These are phyloP conservation scores for Pseudogymnoascus sp. DNA, from an alignment of 2,329 filamentous ascomycete species.

Conservation along the genomic window DNA sequence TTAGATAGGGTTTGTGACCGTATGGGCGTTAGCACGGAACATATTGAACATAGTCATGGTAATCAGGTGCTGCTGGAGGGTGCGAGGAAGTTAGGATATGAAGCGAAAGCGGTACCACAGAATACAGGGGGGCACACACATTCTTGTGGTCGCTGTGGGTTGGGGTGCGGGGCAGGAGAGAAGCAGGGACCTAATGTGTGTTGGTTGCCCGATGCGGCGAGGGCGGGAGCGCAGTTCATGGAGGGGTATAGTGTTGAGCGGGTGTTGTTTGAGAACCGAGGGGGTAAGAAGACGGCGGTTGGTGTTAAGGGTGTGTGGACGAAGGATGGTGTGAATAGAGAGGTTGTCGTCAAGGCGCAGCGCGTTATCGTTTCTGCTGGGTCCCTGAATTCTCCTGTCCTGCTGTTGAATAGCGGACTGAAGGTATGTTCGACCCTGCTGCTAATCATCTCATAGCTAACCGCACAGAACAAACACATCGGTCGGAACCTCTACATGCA, in stretches of 20 bases:
- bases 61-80: slow-evolving; percentile 70
- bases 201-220: slow-evolving; percentile 72
- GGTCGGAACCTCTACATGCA: slow-evolving; percentile 78
- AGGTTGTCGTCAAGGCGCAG: slow-evolving; percentile 67
- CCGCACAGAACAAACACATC: slow-evolving; percentile 58
- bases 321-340: slow-evolving; percentile 33
- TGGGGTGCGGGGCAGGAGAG: slow-evolving; percentile 56
- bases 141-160: slow-evolving; percentile 58
- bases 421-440: slow-evolving; percentile 24
- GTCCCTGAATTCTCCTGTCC: slow-evolving; percentile 64
- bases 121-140: slow-evolving; percentile 70
- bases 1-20: slow-evolving; percentile 69
- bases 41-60: slow-evolving; percentile 63
- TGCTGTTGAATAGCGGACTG: slow-evolving; percentile 71
- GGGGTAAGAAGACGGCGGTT: slow-evolving; percentile 42
- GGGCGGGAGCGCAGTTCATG: slow-evolving; percentile 69
- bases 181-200: slow-evolving; percentile 73
- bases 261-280: slow-evolving; percentile 53
- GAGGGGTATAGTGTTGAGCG: slow-evolving; percentile 70
- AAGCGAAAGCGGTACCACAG: slow-evolving; percentile 61
- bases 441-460: neutral
- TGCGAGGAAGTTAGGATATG: slow-evolving; percentile 63
- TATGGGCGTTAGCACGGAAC: slow-evolving; percentile 64
- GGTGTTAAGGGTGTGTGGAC: slow-evolving; percentile 72
- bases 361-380: slow-evolving; percentile 71